Evolutionary conservation across 116 monocot species (phyloP).

Genomic region (Phalaenopsis hybrid): DNA sequence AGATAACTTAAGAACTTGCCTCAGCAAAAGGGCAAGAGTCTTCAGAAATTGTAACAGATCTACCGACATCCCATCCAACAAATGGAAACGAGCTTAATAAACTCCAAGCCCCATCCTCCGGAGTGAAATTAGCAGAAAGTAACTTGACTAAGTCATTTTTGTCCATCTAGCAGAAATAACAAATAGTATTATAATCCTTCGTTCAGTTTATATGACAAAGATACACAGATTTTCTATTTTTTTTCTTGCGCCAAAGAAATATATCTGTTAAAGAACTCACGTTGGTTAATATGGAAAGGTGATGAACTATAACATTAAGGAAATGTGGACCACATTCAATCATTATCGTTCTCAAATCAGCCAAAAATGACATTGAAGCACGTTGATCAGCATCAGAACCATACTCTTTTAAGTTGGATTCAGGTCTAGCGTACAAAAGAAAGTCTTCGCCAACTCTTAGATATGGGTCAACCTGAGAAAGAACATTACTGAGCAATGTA

Average conservation of each 20-base stretch:
- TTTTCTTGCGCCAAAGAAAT: neutral
- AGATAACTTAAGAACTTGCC: slow-evolving; percentile 25
- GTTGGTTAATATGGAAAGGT: slow-evolving; percentile 40
- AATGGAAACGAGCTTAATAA: slow-evolving; percentile 48
- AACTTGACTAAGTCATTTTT: slow-evolving; percentile 37
- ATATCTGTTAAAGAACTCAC: slow-evolving; percentile 34
- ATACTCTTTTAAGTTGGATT: slow-evolving; percentile 48
- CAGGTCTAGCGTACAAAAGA: slow-evolving; percentile 50
- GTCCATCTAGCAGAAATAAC: slow-evolving; percentile 37
- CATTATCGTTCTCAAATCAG: slow-evolving; percentile 32
- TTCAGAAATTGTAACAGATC: slow-evolving; percentile 44
- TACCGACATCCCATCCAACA: slow-evolving; percentile 49
- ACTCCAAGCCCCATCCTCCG: slow-evolving; percentile 57
- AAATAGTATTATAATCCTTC: neutral
- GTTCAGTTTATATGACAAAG: neutral
- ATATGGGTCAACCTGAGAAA: slow-evolving; percentile 68
- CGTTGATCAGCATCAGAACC: slow-evolving; percentile 59
- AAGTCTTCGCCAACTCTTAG: slow-evolving; percentile 62
- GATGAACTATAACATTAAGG: slow-evolving; percentile 30
- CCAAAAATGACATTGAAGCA: slow-evolving; percentile 27
- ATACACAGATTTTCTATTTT: neutral
- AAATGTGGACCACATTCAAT: slow-evolving; percentile 29
- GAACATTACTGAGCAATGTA: neutral
- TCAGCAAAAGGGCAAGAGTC: slow-evolving; percentile 78
- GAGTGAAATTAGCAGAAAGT: slow-evolving; percentile 50